Evolutionary conservation across 2,329 filamentous ascomycete species (phyloP), one percentile per base, ranked within the genome.

Genomic region (Microdochium paspali): DNA sequence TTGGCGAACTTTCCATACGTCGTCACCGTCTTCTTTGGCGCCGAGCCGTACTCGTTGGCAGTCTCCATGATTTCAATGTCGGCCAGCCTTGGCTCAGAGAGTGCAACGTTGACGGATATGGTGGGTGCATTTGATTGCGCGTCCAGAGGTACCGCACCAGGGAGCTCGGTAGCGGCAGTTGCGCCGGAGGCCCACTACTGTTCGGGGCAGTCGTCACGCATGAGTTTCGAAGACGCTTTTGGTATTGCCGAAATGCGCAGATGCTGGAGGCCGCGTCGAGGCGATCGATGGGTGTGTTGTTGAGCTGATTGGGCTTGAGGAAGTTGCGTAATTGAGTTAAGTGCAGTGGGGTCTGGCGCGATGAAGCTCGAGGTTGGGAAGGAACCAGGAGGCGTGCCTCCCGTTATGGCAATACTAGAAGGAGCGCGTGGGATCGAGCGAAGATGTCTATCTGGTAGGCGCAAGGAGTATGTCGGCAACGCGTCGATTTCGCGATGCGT

Each of bases 1-100:
- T 24, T 49, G 15, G 52, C 30, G 20, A 49, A 46, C 47, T 59
- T 63, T 40, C 58, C 60, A 50, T 63, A 63, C 9, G 56, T 60
- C 26, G 50, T 55, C 44, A 57, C 45, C 44, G 52, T 57, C 49
- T 50, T 58, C 54, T 56, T 59, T 48, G 55, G 58, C 53, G 54
- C 51, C 46, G 53, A 53, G 49, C 55, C 52, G 23, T 53, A 48
- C 23, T 61, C 59, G 28, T 51, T 50, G 43, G 53, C 55, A 26
- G 45, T 51, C 9, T 53, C 54, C 59, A 63, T 63, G 24, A 23
- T 50, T 18, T 20, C 45, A 51, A n/a, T 35, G 24, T 24, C 18
- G 15, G 35, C 23, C 18, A 10, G 20, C 6, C 6, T 21, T n/a
- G 20, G 18, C 5, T 10, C 6, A 5, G 12, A 21, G n/a, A 42